These are phyloP conservation scores for Diaporthe amygdali DNA, from an alignment of 2,329 filamentous ascomycete genomes.

Conservation along the genomic window DNA sequence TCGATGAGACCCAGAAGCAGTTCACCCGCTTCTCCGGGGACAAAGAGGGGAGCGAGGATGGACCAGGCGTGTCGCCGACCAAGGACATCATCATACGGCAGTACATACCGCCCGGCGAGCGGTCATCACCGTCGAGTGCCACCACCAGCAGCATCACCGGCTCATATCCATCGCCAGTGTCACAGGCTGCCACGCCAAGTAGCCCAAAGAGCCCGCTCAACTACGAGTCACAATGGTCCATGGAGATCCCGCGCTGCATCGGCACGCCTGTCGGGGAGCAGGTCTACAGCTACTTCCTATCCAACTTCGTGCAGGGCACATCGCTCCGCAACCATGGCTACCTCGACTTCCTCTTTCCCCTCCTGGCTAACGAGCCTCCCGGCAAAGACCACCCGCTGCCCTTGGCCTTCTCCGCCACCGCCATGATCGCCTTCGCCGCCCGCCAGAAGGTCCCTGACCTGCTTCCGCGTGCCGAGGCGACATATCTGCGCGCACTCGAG, in stretches of 20 bases:
- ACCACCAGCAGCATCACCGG: neutral
- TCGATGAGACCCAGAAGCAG: constrained; percentile 27
- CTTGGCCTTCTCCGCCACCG: constrained; percentile 23
- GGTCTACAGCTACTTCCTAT: constrained; percentile 25
- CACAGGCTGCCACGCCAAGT: neutral
- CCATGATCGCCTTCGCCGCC: constrained; percentile 25
- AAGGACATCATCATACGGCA: constrained; percentile 3
- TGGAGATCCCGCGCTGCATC: constrained; percentile 17
- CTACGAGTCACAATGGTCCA: constrained; percentile 6
- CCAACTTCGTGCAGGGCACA: constrained; percentile 23
- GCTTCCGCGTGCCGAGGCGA: constrained; percentile 20
- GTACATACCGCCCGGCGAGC: neutral
- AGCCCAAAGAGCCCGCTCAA: neutral
- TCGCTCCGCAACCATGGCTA: constrained; percentile 24
- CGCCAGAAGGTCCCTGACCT: constrained; percentile 22
- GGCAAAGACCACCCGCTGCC: constrained; percentile 20
- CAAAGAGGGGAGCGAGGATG: constrained; percentile 17
- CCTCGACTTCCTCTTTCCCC: constrained; percentile 25
- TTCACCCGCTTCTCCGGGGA: constrained; percentile 25
- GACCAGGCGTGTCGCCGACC: constrained; percentile 1
- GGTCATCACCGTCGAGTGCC: neutral
- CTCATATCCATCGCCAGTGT: constrained; percentile 24
- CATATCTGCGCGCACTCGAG: constrained; percentile 23
- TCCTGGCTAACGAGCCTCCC: constrained; percentile 16
- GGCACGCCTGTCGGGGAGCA: constrained; percentile 24